Percentiles rank a stretch among this genome's conserved stretches.
phyloP scores from a whole-genome alignment of 495 filamentous ascomycete genomes.

The Hypoxylon fragiforme region DNA sequence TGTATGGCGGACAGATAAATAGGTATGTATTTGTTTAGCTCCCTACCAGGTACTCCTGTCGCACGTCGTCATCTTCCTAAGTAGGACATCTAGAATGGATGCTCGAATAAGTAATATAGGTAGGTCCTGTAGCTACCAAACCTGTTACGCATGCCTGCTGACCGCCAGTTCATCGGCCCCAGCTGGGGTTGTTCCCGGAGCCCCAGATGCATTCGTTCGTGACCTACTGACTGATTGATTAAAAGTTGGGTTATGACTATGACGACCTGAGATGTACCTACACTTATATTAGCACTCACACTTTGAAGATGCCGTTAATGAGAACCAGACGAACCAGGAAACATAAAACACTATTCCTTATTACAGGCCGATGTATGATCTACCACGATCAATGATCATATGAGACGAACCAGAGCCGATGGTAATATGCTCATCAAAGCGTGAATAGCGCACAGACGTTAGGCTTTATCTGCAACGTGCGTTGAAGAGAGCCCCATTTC shows the following conservation, averaged over 20 bases:
- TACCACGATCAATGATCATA: constrained; percentile 13
- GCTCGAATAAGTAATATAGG: not conserved
- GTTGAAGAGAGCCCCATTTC: constrained; percentile 36
- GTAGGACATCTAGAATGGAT: not conserved
- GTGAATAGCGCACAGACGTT: constrained; percentile 38
- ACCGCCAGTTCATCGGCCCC: constrained; percentile 41
- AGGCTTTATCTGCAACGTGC: constrained; percentile 27
- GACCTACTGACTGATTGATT: constrained; percentile 1
- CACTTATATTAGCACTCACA: too few species aligned
- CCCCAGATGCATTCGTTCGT: constrained; percentile 29
- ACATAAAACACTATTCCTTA: constrained; percentile 10
- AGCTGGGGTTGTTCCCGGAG: constrained; percentile 37
- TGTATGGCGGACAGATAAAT: too few species aligned
- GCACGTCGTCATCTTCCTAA: not conserved
- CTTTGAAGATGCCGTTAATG: too few species aligned
- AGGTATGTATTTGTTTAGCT: not conserved
- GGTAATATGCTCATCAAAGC: constrained; percentile 29
- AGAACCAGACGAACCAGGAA: too few species aligned
- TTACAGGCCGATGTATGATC: constrained; percentile 26
- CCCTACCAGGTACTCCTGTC: not conserved
- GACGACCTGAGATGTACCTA: constrained; percentile 1
- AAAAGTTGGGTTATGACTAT: constrained; percentile 1
- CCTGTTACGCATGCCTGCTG: constrained; percentile 30
- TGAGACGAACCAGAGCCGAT: constrained; percentile 28
- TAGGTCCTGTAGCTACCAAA: not conserved